Evolutionary conservation across 371 early-diverging fungal species (phyloP), one percentile per base, ranked within the genome.

Genomic region (Lichtheimia ornata): DNA sequence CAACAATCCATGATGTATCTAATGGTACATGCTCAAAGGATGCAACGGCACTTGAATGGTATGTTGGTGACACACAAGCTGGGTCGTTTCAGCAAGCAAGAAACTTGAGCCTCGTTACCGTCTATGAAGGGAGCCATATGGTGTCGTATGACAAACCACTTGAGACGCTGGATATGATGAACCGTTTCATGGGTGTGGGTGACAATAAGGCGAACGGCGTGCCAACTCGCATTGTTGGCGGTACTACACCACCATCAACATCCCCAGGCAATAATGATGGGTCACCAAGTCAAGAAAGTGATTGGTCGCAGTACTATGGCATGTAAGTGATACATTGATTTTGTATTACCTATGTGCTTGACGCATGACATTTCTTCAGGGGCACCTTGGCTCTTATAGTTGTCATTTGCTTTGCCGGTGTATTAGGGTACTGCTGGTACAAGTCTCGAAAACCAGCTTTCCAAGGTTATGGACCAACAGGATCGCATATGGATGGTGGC

Each of bases 81-180:
- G 94, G 92, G 20, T 62, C 72, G 50, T 81, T 81, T 65, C 79
- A 77, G 20, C 67, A 74, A 25, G 85, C 79, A 14, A 75, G 90
- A 27, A 92, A 93, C 62, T 72, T 94, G 53, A 87, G 84, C 4
- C 88, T 86, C 69, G 85, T 88, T 0, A 22, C 86, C 5, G 72
- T 92, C 35, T 78, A 84, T 53, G 84, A 91, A 61, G 88, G 88
- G 11, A 87, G 87, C 40, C 95, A 94, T 66, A 94, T 94, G 95
- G 88, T 87, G 0, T 88, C 94, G 20, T 85, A 91, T 35, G 93
- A 93, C 64, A 62, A 73, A 42, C 91, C 93, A 0, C 42, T 72
- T 14, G 89, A 77, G 30, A 74, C 87, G 13, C 58, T 88, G 45
- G 92, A 88, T 56, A 86, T 94, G 84, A 86, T 91, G 53, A 88